Percentiles rank a stretch among this genome's conserved stretches.
Evolutionary conservation across 2,329 filamentous ascomycete genomes (phyloP).

Genomic region (Chaetomiaceae sp.): DNA sequence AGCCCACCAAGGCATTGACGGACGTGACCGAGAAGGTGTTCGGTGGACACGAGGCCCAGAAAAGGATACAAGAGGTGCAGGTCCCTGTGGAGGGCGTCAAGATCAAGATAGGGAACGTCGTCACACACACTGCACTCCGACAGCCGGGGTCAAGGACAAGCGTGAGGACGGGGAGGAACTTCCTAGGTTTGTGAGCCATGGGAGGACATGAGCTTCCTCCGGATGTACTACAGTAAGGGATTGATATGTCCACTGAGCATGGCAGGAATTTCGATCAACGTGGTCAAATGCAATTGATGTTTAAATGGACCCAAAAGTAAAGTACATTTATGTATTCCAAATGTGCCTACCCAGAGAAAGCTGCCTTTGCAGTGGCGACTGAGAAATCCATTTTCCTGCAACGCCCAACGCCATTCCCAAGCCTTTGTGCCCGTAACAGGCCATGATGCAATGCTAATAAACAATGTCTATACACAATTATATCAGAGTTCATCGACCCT

Average conservation of each 20-base stretch:
- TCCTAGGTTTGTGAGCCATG: constrained; percentile 12
- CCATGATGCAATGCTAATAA: constrained; percentile 12
- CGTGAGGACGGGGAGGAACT: not conserved
- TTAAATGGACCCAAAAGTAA: too few species aligned
- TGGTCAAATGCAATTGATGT: too few species aligned
- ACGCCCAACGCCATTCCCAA: constrained; percentile 6
- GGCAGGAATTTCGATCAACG: too few species aligned
- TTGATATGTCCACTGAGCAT: too few species aligned
- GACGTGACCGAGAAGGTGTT: constrained; percentile 34
- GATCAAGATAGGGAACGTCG: constrained; percentile 68
- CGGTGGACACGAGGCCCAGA: constrained; percentile 20
- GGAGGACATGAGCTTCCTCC: too few species aligned
- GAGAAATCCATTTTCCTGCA: not conserved
- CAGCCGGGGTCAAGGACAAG: constrained; percentile 1
- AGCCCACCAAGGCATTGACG: constrained; percentile 43
- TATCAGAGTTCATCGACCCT: constrained; percentile 45
- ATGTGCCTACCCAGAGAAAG: not conserved
- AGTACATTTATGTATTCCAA: too few species aligned
- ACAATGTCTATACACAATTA: not conserved
- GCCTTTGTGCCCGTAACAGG: not conserved
- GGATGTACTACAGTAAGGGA: too few species aligned
- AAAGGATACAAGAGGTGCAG: constrained; percentile 36
- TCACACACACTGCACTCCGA: constrained; percentile 32
- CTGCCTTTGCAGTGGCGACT: not conserved
- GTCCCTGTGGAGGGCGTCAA: constrained; percentile 61